Conservation (phyloP, 768 basidiomycete species). For the Amanita thiersii region DNA sequence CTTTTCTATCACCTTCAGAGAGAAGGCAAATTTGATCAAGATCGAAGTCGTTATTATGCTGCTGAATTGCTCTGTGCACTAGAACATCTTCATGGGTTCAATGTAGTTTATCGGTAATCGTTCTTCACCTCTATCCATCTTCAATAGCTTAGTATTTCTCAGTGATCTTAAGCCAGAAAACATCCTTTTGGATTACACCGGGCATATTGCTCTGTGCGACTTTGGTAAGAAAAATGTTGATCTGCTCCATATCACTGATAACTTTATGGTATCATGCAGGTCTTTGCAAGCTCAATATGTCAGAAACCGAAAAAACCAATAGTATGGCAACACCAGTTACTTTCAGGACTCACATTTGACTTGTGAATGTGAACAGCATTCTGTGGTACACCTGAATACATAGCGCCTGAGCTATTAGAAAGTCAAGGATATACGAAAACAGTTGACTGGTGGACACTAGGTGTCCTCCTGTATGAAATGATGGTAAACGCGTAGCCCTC, state of each 20-base stretch:
- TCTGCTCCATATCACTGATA: background rate
- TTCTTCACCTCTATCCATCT: background rate
- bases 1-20: slow-evolving; percentile 96
- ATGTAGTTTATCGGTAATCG: slow-evolving; percentile 90
- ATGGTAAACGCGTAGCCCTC: slow-evolving; percentile 42
- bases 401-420: slow-evolving; percentile 93
- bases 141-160: slow-evolving; percentile 7
- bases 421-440: slow-evolving; percentile 97
- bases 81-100: slow-evolving; percentile 95
- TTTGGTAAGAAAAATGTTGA: slow-evolving; percentile 48
- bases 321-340: slow-evolving; percentile 40
- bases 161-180: slow-evolving; percentile 98
- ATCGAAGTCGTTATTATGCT: slow-evolving; percentile 92
- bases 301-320: slow-evolving; percentile 94
- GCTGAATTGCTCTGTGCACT: slow-evolving; percentile 94
- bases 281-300: slow-evolving; percentile 96
- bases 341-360: background rate
- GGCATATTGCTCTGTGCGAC: slow-evolving; percentile 96
- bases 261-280: slow-evolving; percentile 30
- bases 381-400: slow-evolving; percentile 98
- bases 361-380: slow-evolving; percentile 49
- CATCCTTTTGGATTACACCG: slow-evolving; percentile 93
- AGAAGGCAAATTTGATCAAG: slow-evolving; percentile 93
- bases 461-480: slow-evolving; percentile 96
- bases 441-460: slow-evolving; percentile 99